A percentile compares a stretch with the other conserved stretches of the same genome.
Evolutionary conservation across 306 rosid species (phyloP).

Genomic region (Vicia villosa): DNA sequence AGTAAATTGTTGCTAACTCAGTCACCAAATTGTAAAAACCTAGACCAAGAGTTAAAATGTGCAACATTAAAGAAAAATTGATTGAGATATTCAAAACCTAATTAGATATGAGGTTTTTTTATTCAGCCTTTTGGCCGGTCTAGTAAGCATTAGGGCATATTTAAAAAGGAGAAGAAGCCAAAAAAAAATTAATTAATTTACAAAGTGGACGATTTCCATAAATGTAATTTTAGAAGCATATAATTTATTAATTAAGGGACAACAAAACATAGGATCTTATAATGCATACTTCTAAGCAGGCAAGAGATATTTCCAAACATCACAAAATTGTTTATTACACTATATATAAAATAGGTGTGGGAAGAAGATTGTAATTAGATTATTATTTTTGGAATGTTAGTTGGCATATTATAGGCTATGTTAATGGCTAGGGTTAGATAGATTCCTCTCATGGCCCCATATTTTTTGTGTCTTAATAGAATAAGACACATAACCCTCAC

Average conservation of each 20-base stretch:
- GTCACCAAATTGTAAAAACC: no score
- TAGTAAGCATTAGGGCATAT: neutral
- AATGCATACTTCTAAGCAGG: conserved; percentile 57
- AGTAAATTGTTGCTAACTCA: no score
- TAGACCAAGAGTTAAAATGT: no score
- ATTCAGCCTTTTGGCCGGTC: no score
- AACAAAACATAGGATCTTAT: conserved; percentile 51
- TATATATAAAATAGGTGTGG: conserved; percentile 27
- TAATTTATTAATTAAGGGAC: conserved; percentile 48
- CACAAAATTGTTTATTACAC: conserved; percentile 4
- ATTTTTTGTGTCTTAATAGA: conserved; percentile 46
- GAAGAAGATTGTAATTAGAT: conserved; percentile 50
- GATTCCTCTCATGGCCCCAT: conserved; percentile 30
- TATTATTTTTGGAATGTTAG: conserved; percentile 63
- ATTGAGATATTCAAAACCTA: no score
- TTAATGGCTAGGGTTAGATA: conserved; percentile 49
- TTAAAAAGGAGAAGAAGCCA: neutral
- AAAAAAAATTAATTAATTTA: conserved; percentile 26
- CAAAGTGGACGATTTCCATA: conserved; percentile 20
- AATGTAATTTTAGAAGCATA: conserved; percentile 40
- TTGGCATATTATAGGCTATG: conserved; percentile 38
- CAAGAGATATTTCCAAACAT: conserved; percentile 44
- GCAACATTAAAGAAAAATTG: no score
- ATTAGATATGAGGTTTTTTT: no score
- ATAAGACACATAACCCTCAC: conserved; percentile 45